These are phyloP conservation scores for Suillus cothurnatus DNA, from an alignment of 768 basidiomycete species.

Conservation along the genomic window DNA sequence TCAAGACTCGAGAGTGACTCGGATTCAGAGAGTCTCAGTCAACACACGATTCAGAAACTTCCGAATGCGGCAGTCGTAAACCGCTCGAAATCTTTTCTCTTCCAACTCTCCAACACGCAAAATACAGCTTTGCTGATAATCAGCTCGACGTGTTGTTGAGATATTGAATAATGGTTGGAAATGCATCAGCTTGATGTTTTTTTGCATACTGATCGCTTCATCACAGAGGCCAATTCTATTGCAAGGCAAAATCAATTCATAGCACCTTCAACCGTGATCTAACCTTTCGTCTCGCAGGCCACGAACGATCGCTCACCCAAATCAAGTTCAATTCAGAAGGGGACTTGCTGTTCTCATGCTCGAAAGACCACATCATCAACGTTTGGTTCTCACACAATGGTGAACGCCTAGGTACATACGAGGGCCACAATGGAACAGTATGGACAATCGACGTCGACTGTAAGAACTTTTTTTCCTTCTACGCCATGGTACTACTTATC, in stretches of 20 bases:
- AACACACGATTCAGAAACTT: neutral
- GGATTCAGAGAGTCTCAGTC: too few species aligned
- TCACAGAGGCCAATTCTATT: constrained; percentile 71
- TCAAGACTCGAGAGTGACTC: too few species aligned
- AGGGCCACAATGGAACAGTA: constrained; percentile 93
- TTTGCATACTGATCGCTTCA: constrained; percentile 5
- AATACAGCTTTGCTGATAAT: neutral
- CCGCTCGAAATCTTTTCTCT: neutral
- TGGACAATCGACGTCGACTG: constrained; percentile 98
- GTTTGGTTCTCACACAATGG: constrained; percentile 98
- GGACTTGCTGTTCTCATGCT: constrained; percentile 92
- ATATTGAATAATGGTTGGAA: constrained; percentile 7
- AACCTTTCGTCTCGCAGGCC: constrained; percentile 55
- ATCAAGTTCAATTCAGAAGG: constrained; percentile 98
- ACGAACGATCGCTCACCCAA: constrained; percentile 96
- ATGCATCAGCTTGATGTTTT: constrained; percentile 2
- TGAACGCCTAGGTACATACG: constrained; percentile 94
- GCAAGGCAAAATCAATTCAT: constrained; percentile 51
- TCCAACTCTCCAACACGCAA: neutral
- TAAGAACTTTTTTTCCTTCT: constrained; percentile 43
- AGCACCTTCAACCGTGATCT: constrained; percentile 8
- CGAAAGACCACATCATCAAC: constrained; percentile 94
- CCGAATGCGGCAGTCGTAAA: neutral
- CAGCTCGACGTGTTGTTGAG: neutral
- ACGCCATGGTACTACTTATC: neutral